A percentile compares a stretch with the other conserved stretches of the same genome.
Conservation (phyloP, 164 flowering plant genomes). For the Dillenia suffruticosa region DNA sequence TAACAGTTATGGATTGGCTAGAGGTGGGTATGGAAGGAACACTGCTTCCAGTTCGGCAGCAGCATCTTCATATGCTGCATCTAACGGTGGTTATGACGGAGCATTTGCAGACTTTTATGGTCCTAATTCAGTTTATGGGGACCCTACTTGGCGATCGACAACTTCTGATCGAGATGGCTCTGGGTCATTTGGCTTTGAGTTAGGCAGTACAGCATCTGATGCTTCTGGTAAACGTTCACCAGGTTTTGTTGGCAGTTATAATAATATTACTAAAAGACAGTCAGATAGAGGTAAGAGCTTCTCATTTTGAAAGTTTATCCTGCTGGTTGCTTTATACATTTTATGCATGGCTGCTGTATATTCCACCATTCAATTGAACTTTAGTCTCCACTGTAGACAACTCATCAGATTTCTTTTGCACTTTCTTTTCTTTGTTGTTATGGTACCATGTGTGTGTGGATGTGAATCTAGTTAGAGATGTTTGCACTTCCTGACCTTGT, state of each 20-base stretch:
- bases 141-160: conserved; percentile 64
- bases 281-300: conserved; percentile 45
- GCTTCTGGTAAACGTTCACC: conserved; percentile 34
- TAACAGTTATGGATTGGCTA: conserved; percentile 44
- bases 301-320: neutral
- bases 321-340: neutral
- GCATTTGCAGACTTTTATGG: conserved; percentile 48
- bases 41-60: conserved; percentile 29
- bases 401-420: no score
- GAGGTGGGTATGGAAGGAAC: conserved; percentile 57
- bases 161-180: conserved; percentile 50
- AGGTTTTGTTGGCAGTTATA: conserved; percentile 51
- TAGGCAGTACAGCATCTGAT: conserved; percentile 40
- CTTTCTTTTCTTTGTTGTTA: no score
- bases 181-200: conserved; percentile 48
- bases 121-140: conserved; percentile 55
- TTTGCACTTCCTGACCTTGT: no score
- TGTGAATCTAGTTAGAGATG: no score
- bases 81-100: conserved; percentile 49
- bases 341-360: no score
- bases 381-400: no score
- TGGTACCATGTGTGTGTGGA: no score
- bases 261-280: conserved; percentile 36
- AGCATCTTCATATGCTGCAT: conserved; percentile 40
- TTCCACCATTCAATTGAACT: no score